A percentile compares a stretch with the other conserved stretches of the same genome.
phyloP scores from a whole-genome alignment of 495 filamentous ascomycete genomes.

The Aspergillus sclerotiicarbonarius region DNA sequence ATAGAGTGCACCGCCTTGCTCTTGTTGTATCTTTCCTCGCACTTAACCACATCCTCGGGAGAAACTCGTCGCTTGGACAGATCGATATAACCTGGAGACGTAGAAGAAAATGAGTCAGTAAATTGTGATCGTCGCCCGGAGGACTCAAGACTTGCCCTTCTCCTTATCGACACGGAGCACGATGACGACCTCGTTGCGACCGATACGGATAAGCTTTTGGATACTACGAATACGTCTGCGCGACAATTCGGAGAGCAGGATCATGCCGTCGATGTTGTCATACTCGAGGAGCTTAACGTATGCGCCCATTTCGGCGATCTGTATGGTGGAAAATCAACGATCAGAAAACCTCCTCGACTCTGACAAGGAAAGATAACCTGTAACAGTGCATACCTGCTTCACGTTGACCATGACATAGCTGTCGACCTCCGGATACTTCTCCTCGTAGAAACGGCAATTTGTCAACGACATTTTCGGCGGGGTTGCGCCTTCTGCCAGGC shows the following conservation, averaged over 20 bases:
- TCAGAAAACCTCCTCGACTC: constrained; percentile 4
- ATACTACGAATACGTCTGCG: constrained; percentile 96
- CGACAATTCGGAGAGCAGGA: constrained; percentile 92
- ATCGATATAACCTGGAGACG: constrained; percentile 82
- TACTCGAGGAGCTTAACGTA: constrained; percentile 99
- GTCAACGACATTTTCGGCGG: constrained; percentile 85
- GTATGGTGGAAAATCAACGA: constrained; percentile 19
- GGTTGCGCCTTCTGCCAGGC: constrained; percentile 41
- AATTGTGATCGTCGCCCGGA: not conserved
- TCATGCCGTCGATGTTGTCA: constrained; percentile 99
- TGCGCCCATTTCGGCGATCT: constrained; percentile 99
- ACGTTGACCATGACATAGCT: constrained; percentile 99
- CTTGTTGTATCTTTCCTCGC: constrained; percentile 99
- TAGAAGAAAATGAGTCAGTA: constrained; percentile 28
- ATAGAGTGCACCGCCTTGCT: constrained; percentile 98
- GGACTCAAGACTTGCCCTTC: constrained; percentile 63
- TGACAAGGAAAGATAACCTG: not conserved
- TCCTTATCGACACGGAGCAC: constrained; percentile 98
- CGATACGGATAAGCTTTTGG: constrained; percentile 97
- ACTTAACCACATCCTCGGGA: constrained; percentile 95
- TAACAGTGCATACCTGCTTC: constrained; percentile 66
- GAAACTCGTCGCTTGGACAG: constrained; percentile 96
- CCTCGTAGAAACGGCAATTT: constrained; percentile 98
- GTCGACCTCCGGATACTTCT: constrained; percentile 97
- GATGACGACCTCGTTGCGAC: constrained; percentile 96